Base-by-base conservation (phyloP, 306 rosid genomes). In the Begonia fuchsioides region DNA sequence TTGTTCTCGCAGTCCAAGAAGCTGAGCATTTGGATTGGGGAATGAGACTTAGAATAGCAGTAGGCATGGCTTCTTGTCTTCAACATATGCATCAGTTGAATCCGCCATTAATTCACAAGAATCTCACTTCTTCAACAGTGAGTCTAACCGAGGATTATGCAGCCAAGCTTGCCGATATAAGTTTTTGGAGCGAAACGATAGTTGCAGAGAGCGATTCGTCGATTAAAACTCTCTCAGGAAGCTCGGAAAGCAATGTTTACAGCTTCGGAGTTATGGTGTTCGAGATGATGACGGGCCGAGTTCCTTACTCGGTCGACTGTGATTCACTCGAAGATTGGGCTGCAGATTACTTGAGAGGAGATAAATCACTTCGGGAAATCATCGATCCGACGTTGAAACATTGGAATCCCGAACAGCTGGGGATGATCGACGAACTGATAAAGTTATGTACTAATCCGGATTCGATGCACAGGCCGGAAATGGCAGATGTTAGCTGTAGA, bases 1-100 rank as follows among this genome's bases (percentile, higher is more conserved):
- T 64, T 56, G 15, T n/a, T 54, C 55, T 54, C 69, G 67, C 87
- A 90, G 98, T 80, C 53, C 62, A 68, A 75, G 98, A 90, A 72
- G 81, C 93, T 8, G 98, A 92, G 71, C 96, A 92, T 70, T 68
- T 92, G 78, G 87, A 92, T 67, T 92, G 94, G 98, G 69, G 19
- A 61, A 77, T 87, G 76, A 77, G 94, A 48, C 69, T 82, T 8
- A 75, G 98, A 66, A 71, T 77, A 44, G 76, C 83, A 39, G 76
- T 79, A 80, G 98, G 98, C 50, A 69, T 69, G 73, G 79, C 92
- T 50, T 85, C 81, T 77, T 85, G 87, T 68, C 77, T 90, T 8
- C 92, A 82, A 53, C 63, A 85, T 43, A 58, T 90, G 78, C 98
- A 90, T 72, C 94, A 73, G 61, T 45, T 76, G 49, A 62, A 75